Conservation (phyloP, 441 rosid species). For the Capsella rubella region DNA sequence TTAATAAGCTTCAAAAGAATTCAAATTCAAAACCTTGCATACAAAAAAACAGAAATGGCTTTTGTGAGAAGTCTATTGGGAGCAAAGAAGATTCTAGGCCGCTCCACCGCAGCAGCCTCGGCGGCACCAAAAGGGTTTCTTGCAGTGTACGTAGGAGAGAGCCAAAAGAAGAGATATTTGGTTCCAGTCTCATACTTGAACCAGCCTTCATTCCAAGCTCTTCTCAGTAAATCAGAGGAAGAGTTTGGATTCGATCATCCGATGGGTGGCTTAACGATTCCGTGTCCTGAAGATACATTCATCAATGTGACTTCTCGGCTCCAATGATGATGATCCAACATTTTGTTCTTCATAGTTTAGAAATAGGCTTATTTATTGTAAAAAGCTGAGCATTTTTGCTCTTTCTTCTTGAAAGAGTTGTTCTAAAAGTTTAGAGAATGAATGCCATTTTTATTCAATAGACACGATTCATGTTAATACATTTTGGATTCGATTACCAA, state of each 20-base stretch:
- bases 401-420: slow-evolving; percentile 24
- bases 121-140: slow-evolving; percentile 41
- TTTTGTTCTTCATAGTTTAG: slow-evolving; percentile 15
- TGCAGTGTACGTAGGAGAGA: slow-evolving; percentile 45
- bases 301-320: slow-evolving; percentile 34
- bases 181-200: slow-evolving; percentile 39
- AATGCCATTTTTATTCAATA: background rate
- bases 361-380: slow-evolving; percentile 18
- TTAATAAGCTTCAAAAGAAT: background rate
- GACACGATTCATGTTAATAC: slow-evolving; percentile 18
- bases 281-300: slow-evolving; percentile 29
- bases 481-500: background rate
- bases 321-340: slow-evolving; percentile 2
- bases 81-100: slow-evolving; percentile 30
- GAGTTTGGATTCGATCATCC: slow-evolving; percentile 37
- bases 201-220: slow-evolving; percentile 31
- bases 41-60: slow-evolving; percentile 5
- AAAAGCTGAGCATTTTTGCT: background rate
- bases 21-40: background rate
- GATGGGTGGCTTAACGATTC: slow-evolving; percentile 42
- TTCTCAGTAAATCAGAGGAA: slow-evolving; percentile 31
- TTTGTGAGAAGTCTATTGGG: slow-evolving; percentile 30
- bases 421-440: background rate
- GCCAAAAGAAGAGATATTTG: slow-evolving; percentile 33
- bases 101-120: background rate